These are phyloP conservation scores for Lactifluus subvellereus DNA, from an alignment of 768 basidiomycete genomes.

Conservation along the genomic window DNA sequence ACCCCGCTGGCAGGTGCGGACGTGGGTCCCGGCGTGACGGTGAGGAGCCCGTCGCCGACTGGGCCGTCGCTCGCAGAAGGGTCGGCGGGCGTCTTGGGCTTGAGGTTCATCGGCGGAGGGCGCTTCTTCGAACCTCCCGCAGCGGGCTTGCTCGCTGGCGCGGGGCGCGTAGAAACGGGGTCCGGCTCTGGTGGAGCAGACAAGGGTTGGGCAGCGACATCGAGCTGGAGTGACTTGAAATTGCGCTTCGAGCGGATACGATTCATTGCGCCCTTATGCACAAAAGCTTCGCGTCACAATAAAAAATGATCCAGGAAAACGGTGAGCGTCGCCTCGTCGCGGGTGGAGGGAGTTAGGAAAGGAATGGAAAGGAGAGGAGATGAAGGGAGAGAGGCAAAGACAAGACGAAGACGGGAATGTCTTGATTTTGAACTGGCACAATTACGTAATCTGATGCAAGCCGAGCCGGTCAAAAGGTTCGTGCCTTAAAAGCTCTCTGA, in stretches of 20 bases:
- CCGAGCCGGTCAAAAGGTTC: not conserved
- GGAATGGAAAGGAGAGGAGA: not conserved
- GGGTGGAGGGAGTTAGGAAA: not conserved
- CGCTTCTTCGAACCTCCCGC: constrained; percentile 55
- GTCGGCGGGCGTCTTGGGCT: constrained; percentile 55
- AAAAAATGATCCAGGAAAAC: not conserved
- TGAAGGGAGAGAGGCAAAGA: not conserved
- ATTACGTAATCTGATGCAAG: constrained; percentile 7
- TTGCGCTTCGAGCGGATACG: constrained; percentile 87
- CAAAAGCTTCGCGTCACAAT: not conserved
- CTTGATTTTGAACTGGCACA: constrained; percentile 11
- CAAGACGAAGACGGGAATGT: constrained; percentile 1
- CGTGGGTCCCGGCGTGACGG: constrained; percentile 41
- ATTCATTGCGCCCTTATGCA: constrained; percentile 32
- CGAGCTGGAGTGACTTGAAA: constrained; percentile 80
- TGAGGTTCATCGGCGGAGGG: constrained; percentile 79
- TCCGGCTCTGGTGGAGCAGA: constrained; percentile 35
- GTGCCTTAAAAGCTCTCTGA: not conserved
- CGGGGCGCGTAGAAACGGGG: constrained; percentile 33
- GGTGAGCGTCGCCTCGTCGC: not conserved
- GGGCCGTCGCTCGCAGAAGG: constrained; percentile 25
- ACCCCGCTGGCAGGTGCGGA: constrained; percentile 49
- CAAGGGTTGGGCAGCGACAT: constrained; percentile 42
- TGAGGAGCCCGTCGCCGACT: constrained; percentile 43
- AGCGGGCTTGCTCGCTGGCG: constrained; percentile 31